Evolutionary conservation across 1,284 basidiomycete species (phyloP), one percentile per base, ranked within the genome.

Genomic region (Naganishia sp.): DNA sequence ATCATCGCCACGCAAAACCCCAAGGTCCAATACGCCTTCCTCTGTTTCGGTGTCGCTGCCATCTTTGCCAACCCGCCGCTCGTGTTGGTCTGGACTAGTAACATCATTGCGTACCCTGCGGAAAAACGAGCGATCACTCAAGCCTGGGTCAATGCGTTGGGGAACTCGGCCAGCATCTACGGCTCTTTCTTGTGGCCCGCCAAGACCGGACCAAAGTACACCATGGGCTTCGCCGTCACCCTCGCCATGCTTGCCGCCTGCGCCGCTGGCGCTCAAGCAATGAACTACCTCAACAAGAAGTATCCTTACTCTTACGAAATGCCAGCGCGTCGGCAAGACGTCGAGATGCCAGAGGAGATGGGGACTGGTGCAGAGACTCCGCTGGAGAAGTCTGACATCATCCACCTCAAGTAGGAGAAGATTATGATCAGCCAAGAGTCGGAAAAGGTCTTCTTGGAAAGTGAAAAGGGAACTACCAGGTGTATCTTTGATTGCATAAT

Each of bases 141-240:
- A 56, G 80, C 79, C 11, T 68, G 80, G 41, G 78, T 80, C 68
- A 80, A 80, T 65, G 74, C 75, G 10, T 67, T 74, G 23, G 78
- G 76, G 2, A 78, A 77, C 70, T 71, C 71, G 25, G 77, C 78
- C 3, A 71, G 78, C 7, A 82, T 82, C 72, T 82, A 82, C 68
- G 81, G 81, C 56, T 77, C 79, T 31, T 82, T 83, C 77, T 75
- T 83, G 13, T 82, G 81, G 81, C 81, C 81, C 13, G 63, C 71
- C 7, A 75, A 68, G 17, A 78, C 80, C 52, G 76, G 75, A 18
- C 81, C 81, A 0, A 71, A 80, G 42, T 82, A 81, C 70, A 76
- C 79, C 46, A 80, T 79, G 43, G 81, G 81, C 2, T 82, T 81
- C 71, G 72, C 78, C 11, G 78, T 78, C 13, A 77, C 75, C 5